Percentiles rank a stretch among this genome's conserved stretches.
These are phyloP conservation scores for Ganoderma sinense DNA, from an alignment of 1,284 basidiomycete species.

Conservation along the genomic window DNA sequence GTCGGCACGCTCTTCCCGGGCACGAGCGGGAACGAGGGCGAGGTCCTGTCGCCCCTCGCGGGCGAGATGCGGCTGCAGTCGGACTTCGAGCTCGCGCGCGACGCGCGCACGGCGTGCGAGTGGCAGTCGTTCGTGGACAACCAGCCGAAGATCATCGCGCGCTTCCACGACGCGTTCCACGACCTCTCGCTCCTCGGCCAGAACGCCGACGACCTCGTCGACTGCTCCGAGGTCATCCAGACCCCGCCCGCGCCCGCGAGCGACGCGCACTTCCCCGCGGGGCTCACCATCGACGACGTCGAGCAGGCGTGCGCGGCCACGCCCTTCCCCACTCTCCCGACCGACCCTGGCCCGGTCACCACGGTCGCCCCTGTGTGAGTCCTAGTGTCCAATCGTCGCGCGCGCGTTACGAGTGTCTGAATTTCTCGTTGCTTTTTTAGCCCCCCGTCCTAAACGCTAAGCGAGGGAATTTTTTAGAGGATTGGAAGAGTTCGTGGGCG, in stretches of 20 bases:
- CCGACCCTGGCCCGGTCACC: slow-evolving; percentile 32
- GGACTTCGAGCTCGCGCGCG: slow-evolving; percentile 35
- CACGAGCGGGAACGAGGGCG: slow-evolving; percentile 33
- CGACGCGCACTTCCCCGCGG: slow-evolving; percentile 45
- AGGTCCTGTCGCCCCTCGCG: slow-evolving; percentile 32
- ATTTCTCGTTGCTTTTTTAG: background rate
- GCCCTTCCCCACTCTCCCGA: slow-evolving; percentile 28
- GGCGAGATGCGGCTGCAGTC: slow-evolving; percentile 42
- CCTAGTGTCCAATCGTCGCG: background rate
- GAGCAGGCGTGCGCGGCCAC: slow-evolving; percentile 41
- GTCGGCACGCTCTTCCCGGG: slow-evolving; percentile 40
- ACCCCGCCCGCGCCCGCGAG: slow-evolving; percentile 37
- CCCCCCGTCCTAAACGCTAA: slow-evolving; percentile 5
- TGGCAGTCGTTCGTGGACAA: slow-evolving; percentile 44
- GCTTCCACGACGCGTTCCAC: slow-evolving; percentile 40
- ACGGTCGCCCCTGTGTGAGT: slow-evolving; percentile 34
- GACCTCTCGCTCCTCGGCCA: slow-evolving; percentile 42
- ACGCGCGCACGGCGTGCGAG: slow-evolving; percentile 40
- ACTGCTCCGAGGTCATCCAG: slow-evolving; percentile 40
- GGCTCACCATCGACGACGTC: slow-evolving; percentile 41
- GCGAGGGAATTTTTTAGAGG: background rate
- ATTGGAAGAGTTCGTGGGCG: background rate
- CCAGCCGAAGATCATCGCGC: slow-evolving; percentile 36
- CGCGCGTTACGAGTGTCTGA: background rate
- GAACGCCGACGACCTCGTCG: slow-evolving; percentile 32